phyloP scores from a whole-genome alignment of 2,329 filamentous ascomycete species.

The Venturia effusa region DNA sequence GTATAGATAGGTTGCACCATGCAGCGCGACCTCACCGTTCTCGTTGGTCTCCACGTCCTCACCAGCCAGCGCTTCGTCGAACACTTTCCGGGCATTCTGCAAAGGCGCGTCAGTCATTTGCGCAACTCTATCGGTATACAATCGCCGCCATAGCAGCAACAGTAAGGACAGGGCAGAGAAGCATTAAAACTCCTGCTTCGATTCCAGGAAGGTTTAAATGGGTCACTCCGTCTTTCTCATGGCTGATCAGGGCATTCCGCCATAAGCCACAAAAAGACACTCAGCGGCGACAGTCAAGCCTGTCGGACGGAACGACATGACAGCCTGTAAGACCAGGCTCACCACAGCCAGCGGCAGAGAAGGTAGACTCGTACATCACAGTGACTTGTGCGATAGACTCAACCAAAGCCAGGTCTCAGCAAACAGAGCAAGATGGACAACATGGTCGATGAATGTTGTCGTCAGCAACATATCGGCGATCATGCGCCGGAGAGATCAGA shows the following conservation, averaged over 20 bases:
- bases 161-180: not conserved
- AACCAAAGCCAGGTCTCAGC: not conserved
- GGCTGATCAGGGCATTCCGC: too few species aligned
- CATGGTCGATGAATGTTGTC: not conserved
- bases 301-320: not conserved
- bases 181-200: not conserved
- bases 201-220: not conserved
- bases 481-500: not conserved
- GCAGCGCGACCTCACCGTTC: slow-evolving; percentile 50
- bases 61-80: slow-evolving; percentile 42
- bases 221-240: too few species aligned
- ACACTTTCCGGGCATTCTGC: slow-evolving; percentile 34
- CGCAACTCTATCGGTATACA: not conserved
- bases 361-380: not conserved
- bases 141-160: not conserved
- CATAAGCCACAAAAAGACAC: not conserved
- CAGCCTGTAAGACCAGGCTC: not conserved
- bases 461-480: not conserved
- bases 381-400: not conserved
- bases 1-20: slow-evolving; percentile 51
- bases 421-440: not conserved
- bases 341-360: not conserved
- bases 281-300: not conserved
- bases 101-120: not conserved
- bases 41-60: slow-evolving; percentile 48